A percentile compares a stretch with the other conserved stretches of the same genome.
These are phyloP conservation scores for Penicillium salamii DNA, from an alignment of 495 filamentous ascomycete genomes.

Conservation along the genomic window DNA sequence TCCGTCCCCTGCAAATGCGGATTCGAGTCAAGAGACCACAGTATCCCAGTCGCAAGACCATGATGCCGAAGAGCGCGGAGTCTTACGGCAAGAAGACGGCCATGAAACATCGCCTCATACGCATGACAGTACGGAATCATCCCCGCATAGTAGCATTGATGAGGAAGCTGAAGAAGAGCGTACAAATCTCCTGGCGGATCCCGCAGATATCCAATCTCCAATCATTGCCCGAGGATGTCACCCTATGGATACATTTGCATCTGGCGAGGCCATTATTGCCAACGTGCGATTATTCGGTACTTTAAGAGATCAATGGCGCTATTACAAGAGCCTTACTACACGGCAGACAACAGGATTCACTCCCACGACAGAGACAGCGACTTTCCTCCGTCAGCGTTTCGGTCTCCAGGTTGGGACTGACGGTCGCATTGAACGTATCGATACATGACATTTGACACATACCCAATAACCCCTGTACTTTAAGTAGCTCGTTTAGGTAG, in stretches of 20 bases:
- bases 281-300: constrained; percentile 68
- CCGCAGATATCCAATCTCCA: constrained; percentile 26
- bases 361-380: constrained; percentile 40
- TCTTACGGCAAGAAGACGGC: constrained; percentile 47
- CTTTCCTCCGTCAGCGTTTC: constrained; percentile 42
- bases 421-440: constrained; percentile 37
- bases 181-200: constrained; percentile 46
- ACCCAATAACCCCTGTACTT: constrained; percentile 11
- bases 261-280: constrained; percentile 67
- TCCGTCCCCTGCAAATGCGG: constrained; percentile 7
- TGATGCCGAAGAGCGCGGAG: constrained; percentile 80
- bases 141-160: constrained; percentile 15
- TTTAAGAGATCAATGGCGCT: constrained; percentile 60
- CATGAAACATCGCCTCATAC: constrained; percentile 21
- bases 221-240: constrained; percentile 35
- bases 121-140: constrained; percentile 4
- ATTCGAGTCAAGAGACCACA: constrained; percentile 1
- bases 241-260: constrained; percentile 57
- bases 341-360: constrained; percentile 28
- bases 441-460: constrained; percentile 13
- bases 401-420: constrained; percentile 40
- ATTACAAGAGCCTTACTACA: constrained; percentile 22
- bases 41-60: constrained; percentile 54
- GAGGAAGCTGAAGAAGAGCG: constrained; percentile 41
- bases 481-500: too few species aligned